Evolutionary conservation across 768 basidiomycete genomes (phyloP), one percentile per base, ranked within the genome.

Genomic region (Russula ochroleuca): DNA sequence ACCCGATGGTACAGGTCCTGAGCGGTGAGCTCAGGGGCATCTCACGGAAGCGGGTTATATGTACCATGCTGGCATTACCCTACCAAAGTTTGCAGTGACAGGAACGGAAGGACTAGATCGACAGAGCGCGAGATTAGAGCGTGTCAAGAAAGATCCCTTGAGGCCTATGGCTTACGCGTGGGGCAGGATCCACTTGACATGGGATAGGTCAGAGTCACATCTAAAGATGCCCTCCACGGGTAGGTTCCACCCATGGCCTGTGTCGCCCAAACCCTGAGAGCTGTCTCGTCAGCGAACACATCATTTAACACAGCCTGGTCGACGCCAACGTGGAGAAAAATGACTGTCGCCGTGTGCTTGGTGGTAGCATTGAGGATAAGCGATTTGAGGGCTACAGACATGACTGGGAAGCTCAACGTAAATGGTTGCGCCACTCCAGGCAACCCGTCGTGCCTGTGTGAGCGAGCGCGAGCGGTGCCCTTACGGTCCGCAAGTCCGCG

Each of bases 111-210:
- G 65, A 68, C 65, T 70, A 25, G 55, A 47, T 59, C 19, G 31
- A 28, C 21, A 25, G 5, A 0, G 33, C n/a, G 41, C 43, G 25
- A 19, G 37, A 61, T 55, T 11, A 54, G 59, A 37, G 31, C 3
- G 7, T 15, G 17, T 25, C 40, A 49, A 40, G 25, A 15, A 50
- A 28, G 37, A 14, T 65, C 15, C 68, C 64, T 58, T 48, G 28
- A 57, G 59, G 28, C 58, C 55, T 4, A 57, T 56, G 63, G 78
- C 85, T 77, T 77, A 89, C 80, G 90, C 87, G 73, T 92, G 85
- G 21, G 93, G 93, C 28, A 97, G 78, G 50, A 97, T 77, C 91
- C 92, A 98, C 79, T 95, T 94, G 64, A 95, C 78, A 71, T 94
- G 88, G 14, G 81, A 77, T 37, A 94, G 77, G 11, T 72, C 78